These are phyloP conservation scores for Mrakia gelida DNA, from an alignment of 768 basidiomycete species.

Conservation along the genomic window DNA sequence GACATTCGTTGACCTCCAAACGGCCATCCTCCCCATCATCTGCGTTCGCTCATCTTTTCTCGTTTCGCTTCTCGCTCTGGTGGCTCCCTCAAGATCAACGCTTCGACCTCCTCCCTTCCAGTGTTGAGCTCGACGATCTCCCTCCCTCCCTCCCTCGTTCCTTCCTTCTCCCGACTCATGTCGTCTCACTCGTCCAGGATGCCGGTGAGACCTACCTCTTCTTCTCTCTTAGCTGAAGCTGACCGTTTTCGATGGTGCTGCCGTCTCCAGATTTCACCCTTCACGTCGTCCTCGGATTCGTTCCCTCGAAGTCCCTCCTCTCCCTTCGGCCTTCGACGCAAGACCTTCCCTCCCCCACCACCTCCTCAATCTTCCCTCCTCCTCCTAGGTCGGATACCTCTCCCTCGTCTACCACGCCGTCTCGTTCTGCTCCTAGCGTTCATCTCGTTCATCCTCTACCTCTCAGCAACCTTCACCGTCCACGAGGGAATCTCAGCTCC, in stretches of 20 bases:
- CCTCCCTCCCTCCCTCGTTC: neutral
- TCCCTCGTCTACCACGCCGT: slow-evolving; percentile 6
- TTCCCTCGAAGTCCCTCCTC: neutral
- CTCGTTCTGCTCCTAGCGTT: neutral
- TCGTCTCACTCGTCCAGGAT: slow-evolving; percentile 40
- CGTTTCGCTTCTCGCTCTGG: too few species aligned
- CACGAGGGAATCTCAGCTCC: neutral
- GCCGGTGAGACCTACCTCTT: slow-evolving; percentile 39
- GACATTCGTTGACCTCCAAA: neutral
- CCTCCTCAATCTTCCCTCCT: neutral
- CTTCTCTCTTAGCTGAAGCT: slow-evolving; percentile 29
- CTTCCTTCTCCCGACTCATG: slow-evolving; percentile 17
- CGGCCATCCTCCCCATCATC: neutral
- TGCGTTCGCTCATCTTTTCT: neutral
- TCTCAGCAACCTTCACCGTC: neutral
- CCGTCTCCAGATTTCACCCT: neutral
- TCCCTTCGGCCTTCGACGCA: neutral
- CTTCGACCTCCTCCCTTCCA: neutral
- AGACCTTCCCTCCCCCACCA: neutral
- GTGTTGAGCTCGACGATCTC: neutral
- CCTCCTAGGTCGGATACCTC: neutral
- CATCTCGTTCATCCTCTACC: neutral
- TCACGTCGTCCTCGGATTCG: neutral
- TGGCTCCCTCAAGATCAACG: neutral
- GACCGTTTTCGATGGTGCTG: too few species aligned